phyloP scores from a whole-genome alignment of 1,284 basidiomycete genomes.

The Fistulinella cinereoalba region DNA sequence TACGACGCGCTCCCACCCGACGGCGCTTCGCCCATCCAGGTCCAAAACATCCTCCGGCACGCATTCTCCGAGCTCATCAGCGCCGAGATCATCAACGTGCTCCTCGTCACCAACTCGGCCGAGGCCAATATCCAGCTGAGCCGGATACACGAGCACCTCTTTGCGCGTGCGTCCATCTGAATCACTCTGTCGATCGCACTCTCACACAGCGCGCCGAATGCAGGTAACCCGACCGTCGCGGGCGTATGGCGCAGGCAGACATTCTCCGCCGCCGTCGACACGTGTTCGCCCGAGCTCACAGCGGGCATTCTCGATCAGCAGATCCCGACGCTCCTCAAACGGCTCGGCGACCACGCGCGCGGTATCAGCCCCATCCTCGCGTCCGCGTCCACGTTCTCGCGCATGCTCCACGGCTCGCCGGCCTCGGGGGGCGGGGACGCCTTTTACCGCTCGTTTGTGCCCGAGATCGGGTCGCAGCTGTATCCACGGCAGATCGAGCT shows the following conservation, averaged over 20 bases:
- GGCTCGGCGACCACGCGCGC: slow-evolving; percentile 46
- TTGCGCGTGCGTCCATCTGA: slow-evolving; percentile 54
- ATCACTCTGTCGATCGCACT: no score
- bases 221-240: slow-evolving; percentile 78
- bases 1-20: slow-evolving; percentile 36
- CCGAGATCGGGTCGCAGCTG: slow-evolving; percentile 67
- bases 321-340: slow-evolving; percentile 54
- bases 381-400: slow-evolving; percentile 69
- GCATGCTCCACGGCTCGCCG: slow-evolving; percentile 75
- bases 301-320: slow-evolving; percentile 63
- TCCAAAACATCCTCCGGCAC: slow-evolving; percentile 74
- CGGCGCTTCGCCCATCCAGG: slow-evolving; percentile 59
- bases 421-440: slow-evolving; percentile 51
- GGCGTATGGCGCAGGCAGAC: slow-evolving; percentile 83
- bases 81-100: slow-evolving; percentile 76
- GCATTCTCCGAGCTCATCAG: slow-evolving; percentile 72
- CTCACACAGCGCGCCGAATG: not conserved
- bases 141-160: slow-evolving; percentile 80
- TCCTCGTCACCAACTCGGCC: slow-evolving; percentile 72
- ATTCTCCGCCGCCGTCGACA: slow-evolving; percentile 75
- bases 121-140: slow-evolving; percentile 80
- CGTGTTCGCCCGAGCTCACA: slow-evolving; percentile 65
- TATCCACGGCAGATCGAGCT: slow-evolving; percentile 72
- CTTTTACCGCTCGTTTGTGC: slow-evolving; percentile 80
- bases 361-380: slow-evolving; percentile 56